A percentile compares a stretch with the other conserved stretches of the same genome.
phyloP scores from a whole-genome alignment of 2,329 filamentous ascomycete species.

The Teratosphaeria nubilosa region DNA sequence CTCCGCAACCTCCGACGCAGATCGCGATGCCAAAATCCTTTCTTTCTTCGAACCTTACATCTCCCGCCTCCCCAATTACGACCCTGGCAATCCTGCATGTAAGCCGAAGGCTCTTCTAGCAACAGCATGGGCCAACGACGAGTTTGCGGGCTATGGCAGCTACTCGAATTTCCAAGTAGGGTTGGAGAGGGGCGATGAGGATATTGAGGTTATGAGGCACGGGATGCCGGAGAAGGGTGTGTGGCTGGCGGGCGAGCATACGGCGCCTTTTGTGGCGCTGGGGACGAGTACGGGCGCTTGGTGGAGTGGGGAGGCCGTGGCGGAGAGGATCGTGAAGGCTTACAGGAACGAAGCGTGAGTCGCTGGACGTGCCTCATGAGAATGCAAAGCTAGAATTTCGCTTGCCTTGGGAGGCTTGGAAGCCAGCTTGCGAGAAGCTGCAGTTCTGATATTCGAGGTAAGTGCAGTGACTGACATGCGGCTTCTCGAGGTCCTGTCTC shows the following conservation, averaged over 20 bases:
- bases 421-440: neutral
- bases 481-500: neutral
- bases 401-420: neutral
- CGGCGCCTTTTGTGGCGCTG: conserved; percentile 76
- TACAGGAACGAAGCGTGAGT: neutral
- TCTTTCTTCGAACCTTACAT: conserved; percentile 69
- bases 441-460: neutral
- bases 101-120: conserved; percentile 54
- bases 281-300: conserved; percentile 86
- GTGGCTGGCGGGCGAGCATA: conserved; percentile 88
- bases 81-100: conserved; percentile 44
- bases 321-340: conserved; percentile 44
- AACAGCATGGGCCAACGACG: conserved; percentile 69
- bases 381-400: neutral
- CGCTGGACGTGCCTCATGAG: too few species aligned
- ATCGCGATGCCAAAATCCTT: conserved; percentile 47
- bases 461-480: neutral
- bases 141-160: conserved; percentile 68
- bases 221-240: conserved; percentile 54
- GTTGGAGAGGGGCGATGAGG: conserved; percentile 56
- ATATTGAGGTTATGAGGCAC: conserved; percentile 52
- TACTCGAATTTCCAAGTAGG: conserved; percentile 82
- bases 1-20: conserved; percentile 27
- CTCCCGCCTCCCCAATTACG: conserved; percentile 61
- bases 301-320: conserved; percentile 79